These are phyloP conservation scores for Boletus semigastroideus DNA, from an alignment of 1,284 basidiomycete genomes.

Conservation along the genomic window DNA sequence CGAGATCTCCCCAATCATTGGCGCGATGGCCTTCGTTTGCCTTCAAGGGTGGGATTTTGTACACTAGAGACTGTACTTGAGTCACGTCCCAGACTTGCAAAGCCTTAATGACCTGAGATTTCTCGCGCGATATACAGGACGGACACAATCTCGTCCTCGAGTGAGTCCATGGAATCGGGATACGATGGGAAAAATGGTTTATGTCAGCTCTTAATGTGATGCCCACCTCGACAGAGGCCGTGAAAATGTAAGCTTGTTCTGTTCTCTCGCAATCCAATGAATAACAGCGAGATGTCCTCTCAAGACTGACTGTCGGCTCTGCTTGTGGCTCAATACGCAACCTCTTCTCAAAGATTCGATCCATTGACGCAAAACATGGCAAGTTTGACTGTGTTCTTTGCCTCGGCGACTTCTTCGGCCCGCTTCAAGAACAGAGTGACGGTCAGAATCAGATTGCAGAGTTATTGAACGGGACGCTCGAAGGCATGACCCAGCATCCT, in stretches of 20 bases:
- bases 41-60: slow-evolving; percentile 80
- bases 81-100: slow-evolving; percentile 13
- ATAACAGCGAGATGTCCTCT: slow-evolving; percentile 1
- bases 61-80: slow-evolving; percentile 49
- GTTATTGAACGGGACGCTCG: slow-evolving; percentile 64
- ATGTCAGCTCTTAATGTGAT: slow-evolving; percentile 37
- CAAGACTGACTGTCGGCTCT: slow-evolving; percentile 85
- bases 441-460: slow-evolving; percentile 52
- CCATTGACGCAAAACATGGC: slow-evolving; percentile 91
- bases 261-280: not conserved
- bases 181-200: slow-evolving; percentile 11
- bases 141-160: slow-evolving; percentile 78
- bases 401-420: slow-evolving; percentile 89
- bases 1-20: slow-evolving; percentile 83
- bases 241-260: slow-evolving; percentile 43
- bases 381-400: slow-evolving; percentile 90
- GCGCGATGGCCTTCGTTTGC: slow-evolving; percentile 85
- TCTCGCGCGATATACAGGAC: slow-evolving; percentile 85
- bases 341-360: slow-evolving; percentile 78
- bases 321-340: slow-evolving; percentile 74
- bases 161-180: slow-evolving; percentile 48
- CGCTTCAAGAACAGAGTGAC: slow-evolving; percentile 43
- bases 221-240: slow-evolving; percentile 19
- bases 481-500: slow-evolving; percentile 45
- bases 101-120: slow-evolving; percentile 61